Base-by-base conservation (phyloP, 495 filamentous ascomycete genomes). In the Chaetomium cochliodes region DNA sequence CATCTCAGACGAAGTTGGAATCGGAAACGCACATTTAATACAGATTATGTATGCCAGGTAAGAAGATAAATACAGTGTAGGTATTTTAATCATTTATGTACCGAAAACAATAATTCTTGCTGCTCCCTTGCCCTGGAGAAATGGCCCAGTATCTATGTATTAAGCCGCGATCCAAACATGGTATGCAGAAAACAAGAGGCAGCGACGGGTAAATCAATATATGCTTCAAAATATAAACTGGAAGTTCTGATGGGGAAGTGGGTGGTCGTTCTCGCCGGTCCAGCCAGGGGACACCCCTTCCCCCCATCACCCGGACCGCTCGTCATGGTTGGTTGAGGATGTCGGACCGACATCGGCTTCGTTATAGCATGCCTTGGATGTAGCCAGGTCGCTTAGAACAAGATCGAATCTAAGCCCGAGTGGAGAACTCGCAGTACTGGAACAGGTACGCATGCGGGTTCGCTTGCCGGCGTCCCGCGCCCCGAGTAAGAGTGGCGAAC, bases 81-180 rank as follows among this genome's bases (percentile, higher is more conserved):
- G 52, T 65, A 69, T 47, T 28, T 37, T 42, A 65, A 44, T 22
- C 59, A 64, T 50, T 58, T 68, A 70, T 68, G 65, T 70, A 70
- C 58, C 62, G 58, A 42, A 44, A 49, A 63, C 50, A 30, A 55
- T 56, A 41, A 42, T 46, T 39, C 37, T 28, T 52, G 30, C 30
- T 25, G 42, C 26, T 47, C 57, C 39, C 59, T 28, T 23, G 13
- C 25, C 33, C 12, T 6, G 12, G 47, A 60, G 28, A 2, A 13
- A 42, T 28, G 23, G 44, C 22, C 22, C 56, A 56, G 60, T 54
- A 50, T 56, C 64, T 62, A 50, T 56, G 62, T 62, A 59, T 70
- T 65, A 66, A 39, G 55, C 50, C 60, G 46, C 30, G 37, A 64
- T 57, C 60, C 60, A 57, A 69, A 50, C 58, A 51, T 55, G 18